Conservation (phyloP, 116 monocot genomes). For the Iris pallida region DNA sequence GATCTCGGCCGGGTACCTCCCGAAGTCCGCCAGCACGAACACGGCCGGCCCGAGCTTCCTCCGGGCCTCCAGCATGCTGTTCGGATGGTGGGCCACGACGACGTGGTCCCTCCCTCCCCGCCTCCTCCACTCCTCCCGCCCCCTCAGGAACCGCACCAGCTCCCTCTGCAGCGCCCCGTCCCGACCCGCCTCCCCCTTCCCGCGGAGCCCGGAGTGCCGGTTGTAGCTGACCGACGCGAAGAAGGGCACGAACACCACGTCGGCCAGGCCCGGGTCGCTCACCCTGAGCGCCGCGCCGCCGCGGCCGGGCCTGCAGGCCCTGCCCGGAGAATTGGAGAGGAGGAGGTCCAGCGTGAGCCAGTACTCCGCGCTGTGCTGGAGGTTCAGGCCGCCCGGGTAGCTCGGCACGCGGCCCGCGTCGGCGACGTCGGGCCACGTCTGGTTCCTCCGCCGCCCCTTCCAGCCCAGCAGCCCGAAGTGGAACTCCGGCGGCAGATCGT, state of each 20-base stretch:
- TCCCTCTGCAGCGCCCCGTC: constrained; percentile 64
- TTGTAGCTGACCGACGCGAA: constrained; percentile 95
- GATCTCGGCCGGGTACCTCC: constrained; percentile 69
- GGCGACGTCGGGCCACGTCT: constrained; percentile 64
- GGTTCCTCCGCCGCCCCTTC: constrained; percentile 25
- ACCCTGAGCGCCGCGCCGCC: constrained; percentile 62
- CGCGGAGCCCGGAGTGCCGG: constrained; percentile 51
- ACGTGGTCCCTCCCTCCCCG: constrained; percentile 75
- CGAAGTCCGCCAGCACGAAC: constrained; percentile 91
- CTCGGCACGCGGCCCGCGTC: constrained; percentile 26
- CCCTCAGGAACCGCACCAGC: constrained; percentile 59
- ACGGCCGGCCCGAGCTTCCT: constrained; percentile 50
- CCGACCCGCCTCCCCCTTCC: constrained; percentile 39
- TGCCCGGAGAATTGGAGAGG: constrained; percentile 27
- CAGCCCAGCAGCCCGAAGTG: constrained; percentile 90
- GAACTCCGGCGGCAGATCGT: constrained; percentile 77
- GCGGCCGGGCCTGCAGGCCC: constrained; percentile 24
- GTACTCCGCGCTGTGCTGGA: constrained; percentile 94
- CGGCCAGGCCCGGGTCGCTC: constrained; percentile 50
- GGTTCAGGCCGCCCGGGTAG: constrained; percentile 89
- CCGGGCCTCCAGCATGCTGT: constrained; percentile 80
- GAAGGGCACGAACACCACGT: constrained; percentile 89
- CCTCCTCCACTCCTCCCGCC: constrained; percentile 65
- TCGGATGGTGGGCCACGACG: constrained; percentile 90
- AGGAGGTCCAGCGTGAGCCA: constrained; percentile 94